phyloP scores from a whole-genome alignment of 2,329 filamentous ascomycete species.

The Hymenoscyphus infarciens region DNA sequence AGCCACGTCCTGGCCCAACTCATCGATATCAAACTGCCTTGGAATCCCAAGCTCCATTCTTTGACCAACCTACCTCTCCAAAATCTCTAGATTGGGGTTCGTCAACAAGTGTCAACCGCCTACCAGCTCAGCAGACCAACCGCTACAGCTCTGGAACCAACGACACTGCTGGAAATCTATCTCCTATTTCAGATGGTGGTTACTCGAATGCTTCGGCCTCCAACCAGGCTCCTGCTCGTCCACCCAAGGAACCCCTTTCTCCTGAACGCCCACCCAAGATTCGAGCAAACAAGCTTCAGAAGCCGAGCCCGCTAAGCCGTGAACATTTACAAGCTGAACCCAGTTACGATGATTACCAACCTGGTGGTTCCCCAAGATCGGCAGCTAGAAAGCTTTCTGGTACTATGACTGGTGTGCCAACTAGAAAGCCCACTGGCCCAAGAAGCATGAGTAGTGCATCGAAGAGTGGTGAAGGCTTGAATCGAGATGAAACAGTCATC shows the following conservation, averaged over 20 bases:
- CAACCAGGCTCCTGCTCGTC: conserved; percentile 50
- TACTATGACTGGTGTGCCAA: conserved; percentile 28
- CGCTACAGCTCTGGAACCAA: conserved; percentile 40
- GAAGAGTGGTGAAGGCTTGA: conserved; percentile 28
- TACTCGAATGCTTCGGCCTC: conserved; percentile 30
- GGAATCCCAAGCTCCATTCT: conserved; percentile 69
- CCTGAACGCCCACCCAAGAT: conserved; percentile 45
- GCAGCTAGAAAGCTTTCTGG: conserved; percentile 28
- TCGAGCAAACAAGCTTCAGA: conserved; percentile 50
- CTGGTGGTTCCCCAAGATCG: conserved; percentile 26
- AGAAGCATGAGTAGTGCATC: conserved; percentile 34
- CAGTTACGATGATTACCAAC: conserved; percentile 23
- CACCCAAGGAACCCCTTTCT: conserved; percentile 60
- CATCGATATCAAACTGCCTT: conserved; percentile 70
- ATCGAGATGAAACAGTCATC: conserved; percentile 31
- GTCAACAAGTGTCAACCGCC: conserved; percentile 52
- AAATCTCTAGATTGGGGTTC: conserved; percentile 62
- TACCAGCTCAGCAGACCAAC: conserved; percentile 49
- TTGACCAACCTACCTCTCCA: conserved; percentile 56
- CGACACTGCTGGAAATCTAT: conserved; percentile 28
- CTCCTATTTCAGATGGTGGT: conserved; percentile 33
- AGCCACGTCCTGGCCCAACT: conserved; percentile 70
- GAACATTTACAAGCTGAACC: conserved; percentile 40
- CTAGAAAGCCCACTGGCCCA: conserved; percentile 35
- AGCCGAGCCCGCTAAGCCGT: conserved; percentile 54